These are phyloP conservation scores for Paecilomyces variotii DNA, from an alignment of 2,329 filamentous ascomycete genomes.

Conservation along the genomic window DNA sequence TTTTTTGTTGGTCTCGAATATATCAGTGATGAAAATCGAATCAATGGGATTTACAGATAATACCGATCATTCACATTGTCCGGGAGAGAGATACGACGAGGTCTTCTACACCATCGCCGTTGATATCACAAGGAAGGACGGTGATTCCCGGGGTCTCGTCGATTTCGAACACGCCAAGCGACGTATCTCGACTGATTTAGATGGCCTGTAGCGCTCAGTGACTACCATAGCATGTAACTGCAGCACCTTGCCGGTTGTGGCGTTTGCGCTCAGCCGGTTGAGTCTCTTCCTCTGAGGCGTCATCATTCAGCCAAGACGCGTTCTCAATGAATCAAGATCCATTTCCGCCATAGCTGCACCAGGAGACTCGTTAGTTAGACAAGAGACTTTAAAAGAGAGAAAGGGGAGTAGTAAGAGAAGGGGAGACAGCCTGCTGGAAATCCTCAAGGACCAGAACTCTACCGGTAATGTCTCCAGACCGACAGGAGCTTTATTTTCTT, in stretches of 20 bases:
- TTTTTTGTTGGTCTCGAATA: slow-evolving; percentile 1
- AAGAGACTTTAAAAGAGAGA: no score
- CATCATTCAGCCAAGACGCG: no score
- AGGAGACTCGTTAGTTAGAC: no score
- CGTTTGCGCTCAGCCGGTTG: background rate
- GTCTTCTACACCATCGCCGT: background rate
- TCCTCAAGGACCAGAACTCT: no score
- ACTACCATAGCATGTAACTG: slow-evolving; percentile 3
- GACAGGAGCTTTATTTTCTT: no score
- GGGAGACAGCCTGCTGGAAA: no score
- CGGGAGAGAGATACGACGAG: background rate
- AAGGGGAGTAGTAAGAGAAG: no score
- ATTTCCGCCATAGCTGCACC: background rate
- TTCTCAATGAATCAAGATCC: no score
- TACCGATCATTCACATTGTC: slow-evolving; percentile 4
- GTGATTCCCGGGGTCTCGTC: background rate
- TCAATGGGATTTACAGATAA: background rate
- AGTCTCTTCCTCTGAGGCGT: background rate
- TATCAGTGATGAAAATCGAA: slow-evolving; percentile 1
- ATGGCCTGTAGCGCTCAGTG: slow-evolving; percentile 3
- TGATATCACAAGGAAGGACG: background rate
- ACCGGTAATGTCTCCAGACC: no score
- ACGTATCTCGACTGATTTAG: background rate
- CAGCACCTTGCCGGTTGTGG: slow-evolving; percentile 2
- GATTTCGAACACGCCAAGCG: no score